phyloP scores from a whole-genome alignment of 768 basidiomycete species.

The Russula virescens region DNA sequence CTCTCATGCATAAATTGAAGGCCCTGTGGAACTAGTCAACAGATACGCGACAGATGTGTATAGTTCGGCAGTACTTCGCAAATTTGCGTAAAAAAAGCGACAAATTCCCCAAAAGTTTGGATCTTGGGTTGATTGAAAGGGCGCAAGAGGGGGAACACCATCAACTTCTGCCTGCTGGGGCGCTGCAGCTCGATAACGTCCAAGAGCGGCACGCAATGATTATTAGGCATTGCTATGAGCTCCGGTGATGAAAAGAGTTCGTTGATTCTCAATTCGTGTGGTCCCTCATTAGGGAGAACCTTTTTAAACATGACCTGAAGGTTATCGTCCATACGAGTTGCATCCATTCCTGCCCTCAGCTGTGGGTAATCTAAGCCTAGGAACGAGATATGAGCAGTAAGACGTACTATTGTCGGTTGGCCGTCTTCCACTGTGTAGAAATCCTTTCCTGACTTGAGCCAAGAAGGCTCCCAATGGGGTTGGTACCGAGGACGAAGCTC shows the following conservation, averaged over 20 bases:
- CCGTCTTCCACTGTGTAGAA: constrained; percentile 16
- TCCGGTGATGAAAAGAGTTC: constrained; percentile 19
- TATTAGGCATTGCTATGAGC: constrained; percentile 25
- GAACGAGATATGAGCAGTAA: not conserved
- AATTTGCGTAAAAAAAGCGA: constrained; percentile 32
- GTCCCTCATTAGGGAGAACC: constrained; percentile 3
- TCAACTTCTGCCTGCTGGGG: constrained; percentile 12
- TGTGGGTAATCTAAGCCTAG: not conserved
- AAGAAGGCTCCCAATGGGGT: constrained; percentile 14
- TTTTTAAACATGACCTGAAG: constrained; percentile 17
- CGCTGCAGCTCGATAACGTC: constrained; percentile 24
- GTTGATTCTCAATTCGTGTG: constrained; percentile 12
- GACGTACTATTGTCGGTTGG: constrained; percentile 13
- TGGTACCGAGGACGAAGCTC: constrained; percentile 18
- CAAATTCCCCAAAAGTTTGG: constrained; percentile 33
- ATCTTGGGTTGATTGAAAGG: constrained; percentile 30
- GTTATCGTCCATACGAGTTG: constrained; percentile 1
- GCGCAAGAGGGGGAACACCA: constrained; percentile 35
- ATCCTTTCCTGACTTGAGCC: constrained; percentile 5
- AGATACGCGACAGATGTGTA: too few species aligned
- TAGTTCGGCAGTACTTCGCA: constrained; percentile 30
- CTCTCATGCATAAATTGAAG: constrained; percentile 27
- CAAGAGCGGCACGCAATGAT: constrained; percentile 28
- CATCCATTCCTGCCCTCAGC: constrained; percentile 19
- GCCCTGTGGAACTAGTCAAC: constrained; percentile 19